Evolutionary conservation across 2,329 filamentous ascomycete genomes (phyloP).

Genomic region (Capronia americana): DNA sequence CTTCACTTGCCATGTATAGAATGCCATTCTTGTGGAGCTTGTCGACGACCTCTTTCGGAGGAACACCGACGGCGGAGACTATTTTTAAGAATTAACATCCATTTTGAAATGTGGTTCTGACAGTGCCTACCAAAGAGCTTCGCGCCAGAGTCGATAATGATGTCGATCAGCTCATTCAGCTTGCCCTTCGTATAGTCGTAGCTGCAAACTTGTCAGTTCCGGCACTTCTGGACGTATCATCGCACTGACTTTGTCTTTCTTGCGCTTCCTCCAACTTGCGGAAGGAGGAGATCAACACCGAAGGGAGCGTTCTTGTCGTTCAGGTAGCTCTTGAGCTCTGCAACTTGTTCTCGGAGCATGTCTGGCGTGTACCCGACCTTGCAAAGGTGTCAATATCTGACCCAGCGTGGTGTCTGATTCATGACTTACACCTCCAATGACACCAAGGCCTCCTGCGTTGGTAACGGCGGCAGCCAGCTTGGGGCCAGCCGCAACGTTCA

Average conservation of each 20-base stretch:
- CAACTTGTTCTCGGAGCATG: constrained; percentile 94
- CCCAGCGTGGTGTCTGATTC: constrained; percentile 7
- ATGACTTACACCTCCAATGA: constrained; percentile 79
- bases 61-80: constrained; percentile 93
- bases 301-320: constrained; percentile 93
- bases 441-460: constrained; percentile 94
- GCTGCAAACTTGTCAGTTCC: constrained; percentile 58
- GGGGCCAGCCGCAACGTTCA: constrained; percentile 98
- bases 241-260: constrained; percentile 87
- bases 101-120: background rate
- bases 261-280: constrained; percentile 91
- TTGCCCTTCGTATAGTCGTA: constrained; percentile 99
- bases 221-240: background rate
- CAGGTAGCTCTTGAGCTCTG: constrained; percentile 88
- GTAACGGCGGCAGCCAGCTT: constrained; percentile 96
- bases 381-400: constrained; percentile 10
- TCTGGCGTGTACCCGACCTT: constrained; percentile 84
- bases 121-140: constrained; percentile 70
- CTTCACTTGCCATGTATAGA: constrained; percentile 51
- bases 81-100: constrained; percentile 7
- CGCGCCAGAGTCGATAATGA: constrained; percentile 89
- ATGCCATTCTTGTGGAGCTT: constrained; percentile 85
- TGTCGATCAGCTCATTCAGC: constrained; percentile 85
- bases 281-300: constrained; percentile 89
- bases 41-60: constrained; percentile 86